Percentiles rank a stretch among this genome's conserved stretches.
Evolutionary conservation across 495 filamentous ascomycete genomes (phyloP).

Genomic region (Hypoxylon cercidicola): DNA sequence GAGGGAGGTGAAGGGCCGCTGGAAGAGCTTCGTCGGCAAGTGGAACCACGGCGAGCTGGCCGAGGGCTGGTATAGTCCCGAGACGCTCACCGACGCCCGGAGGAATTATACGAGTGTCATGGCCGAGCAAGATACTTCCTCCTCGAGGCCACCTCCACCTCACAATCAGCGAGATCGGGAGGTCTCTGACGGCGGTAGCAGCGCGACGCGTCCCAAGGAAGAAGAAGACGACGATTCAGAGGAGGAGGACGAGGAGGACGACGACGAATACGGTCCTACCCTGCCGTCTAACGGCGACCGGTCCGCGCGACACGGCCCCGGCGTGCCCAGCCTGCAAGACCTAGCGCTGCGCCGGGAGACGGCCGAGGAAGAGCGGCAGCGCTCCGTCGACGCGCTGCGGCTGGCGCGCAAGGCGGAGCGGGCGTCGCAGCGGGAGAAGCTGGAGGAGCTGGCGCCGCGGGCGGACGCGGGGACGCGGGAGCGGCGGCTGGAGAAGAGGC

Average conservation of each 20-base stretch:
- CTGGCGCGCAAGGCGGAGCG: slow-evolving; percentile 71
- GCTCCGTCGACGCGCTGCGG: slow-evolving; percentile 64
- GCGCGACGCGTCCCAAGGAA: slow-evolving; percentile 9
- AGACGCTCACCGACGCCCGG: slow-evolving; percentile 64
- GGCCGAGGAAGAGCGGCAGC: slow-evolving; percentile 62
- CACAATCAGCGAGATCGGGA: not conserved
- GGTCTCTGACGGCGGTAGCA: slow-evolving; percentile 8
- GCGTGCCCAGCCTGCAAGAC: slow-evolving; percentile 80
- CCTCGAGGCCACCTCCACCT: slow-evolving; percentile 1
- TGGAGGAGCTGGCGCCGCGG: slow-evolving; percentile 85
- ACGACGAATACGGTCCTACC: slow-evolving; percentile 76
- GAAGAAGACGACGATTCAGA: slow-evolving; percentile 43
- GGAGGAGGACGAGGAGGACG: slow-evolving; percentile 64
- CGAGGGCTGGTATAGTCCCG: slow-evolving; percentile 92
- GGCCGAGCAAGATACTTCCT: slow-evolving; percentile 1
- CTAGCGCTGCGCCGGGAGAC: slow-evolving; percentile 68
- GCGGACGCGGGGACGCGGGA: slow-evolving; percentile 88
- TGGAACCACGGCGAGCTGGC: slow-evolving; percentile 96
- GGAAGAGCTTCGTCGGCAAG: slow-evolving; percentile 91
- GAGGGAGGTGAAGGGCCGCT: slow-evolving; percentile 79
- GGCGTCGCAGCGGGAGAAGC: slow-evolving; percentile 64
- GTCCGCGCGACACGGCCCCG: slow-evolving; percentile 67
- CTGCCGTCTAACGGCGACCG: slow-evolving; percentile 58
- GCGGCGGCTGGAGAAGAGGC: slow-evolving; percentile 85
- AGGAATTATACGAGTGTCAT: slow-evolving; percentile 7